phyloP scores from a whole-genome alignment of 352 stramenopile genomes.

The Phytophthora sp. region DNA sequence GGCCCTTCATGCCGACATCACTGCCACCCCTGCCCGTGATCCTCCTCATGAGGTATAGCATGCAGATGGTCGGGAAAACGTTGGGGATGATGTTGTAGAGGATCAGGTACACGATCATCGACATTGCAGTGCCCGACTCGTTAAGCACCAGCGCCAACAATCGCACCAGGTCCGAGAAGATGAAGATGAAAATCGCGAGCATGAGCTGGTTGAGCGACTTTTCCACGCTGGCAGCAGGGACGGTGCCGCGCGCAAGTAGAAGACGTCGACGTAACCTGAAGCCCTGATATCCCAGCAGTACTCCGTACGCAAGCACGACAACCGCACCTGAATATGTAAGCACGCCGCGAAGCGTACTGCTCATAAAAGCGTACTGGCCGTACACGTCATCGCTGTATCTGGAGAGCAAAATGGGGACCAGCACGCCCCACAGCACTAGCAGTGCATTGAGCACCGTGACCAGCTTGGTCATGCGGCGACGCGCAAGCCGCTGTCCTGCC shows the following conservation, averaged over 20 bases:
- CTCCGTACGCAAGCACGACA: slow-evolving; percentile 68
- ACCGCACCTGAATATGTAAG: slow-evolving; percentile 65
- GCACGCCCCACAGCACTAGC: slow-evolving; percentile 64
- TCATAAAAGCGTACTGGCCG: slow-evolving; percentile 75
- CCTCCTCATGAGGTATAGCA: slow-evolving; percentile 89
- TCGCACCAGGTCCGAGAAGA: slow-evolving; percentile 74
- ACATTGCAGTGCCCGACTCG: slow-evolving; percentile 54
- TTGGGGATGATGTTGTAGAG: slow-evolving; percentile 80
- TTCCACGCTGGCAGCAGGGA: slow-evolving; percentile 69
- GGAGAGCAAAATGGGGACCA: slow-evolving; percentile 57
- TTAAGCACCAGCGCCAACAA: slow-evolving; percentile 68
- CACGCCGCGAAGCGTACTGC: slow-evolving; percentile 48
- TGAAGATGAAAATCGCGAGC: slow-evolving; percentile 82
- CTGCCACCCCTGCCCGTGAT: slow-evolving; percentile 36
- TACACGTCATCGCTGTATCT: slow-evolving; percentile 56
- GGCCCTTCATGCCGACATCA: slow-evolving; percentile 22
- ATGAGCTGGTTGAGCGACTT: slow-evolving; percentile 86
- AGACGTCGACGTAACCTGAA: slow-evolving; percentile 75
- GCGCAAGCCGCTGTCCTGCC: slow-evolving; percentile 64
- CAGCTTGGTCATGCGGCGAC: slow-evolving; percentile 54
- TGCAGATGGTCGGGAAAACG: slow-evolving; percentile 89
- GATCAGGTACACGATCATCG: slow-evolving; percentile 72
- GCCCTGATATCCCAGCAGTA: slow-evolving; percentile 77
- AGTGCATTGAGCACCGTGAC: slow-evolving; percentile 64
- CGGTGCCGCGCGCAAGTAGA: slow-evolving; percentile 70